These are phyloP conservation scores for Bombardia bombarda DNA, from an alignment of 495 filamentous ascomycete species.

Conservation along the genomic window DNA sequence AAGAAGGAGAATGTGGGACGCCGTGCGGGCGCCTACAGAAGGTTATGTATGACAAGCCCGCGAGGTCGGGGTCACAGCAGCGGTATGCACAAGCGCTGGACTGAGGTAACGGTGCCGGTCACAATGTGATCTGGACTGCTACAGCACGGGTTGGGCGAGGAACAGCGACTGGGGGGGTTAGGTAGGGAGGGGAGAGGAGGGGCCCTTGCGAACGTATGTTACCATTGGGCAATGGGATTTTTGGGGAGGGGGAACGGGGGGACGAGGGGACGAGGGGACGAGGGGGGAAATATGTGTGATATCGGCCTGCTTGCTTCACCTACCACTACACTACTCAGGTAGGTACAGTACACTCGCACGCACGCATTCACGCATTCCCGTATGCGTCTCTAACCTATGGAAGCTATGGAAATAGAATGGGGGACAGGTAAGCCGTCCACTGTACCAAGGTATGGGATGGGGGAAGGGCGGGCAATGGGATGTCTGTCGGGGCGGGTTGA, in stretches of 20 bases:
- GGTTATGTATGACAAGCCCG: constrained; percentile 33
- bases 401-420: neutral
- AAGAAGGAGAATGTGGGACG: constrained; percentile 25
- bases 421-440: too few relatives aligned
- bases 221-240: constrained; percentile 1
- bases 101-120: neutral
- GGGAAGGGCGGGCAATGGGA: too few relatives aligned
- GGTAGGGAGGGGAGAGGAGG: neutral
- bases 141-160: neutral
- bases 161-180: neutral
- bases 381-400: neutral
- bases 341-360: too few relatives aligned
- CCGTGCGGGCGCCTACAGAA: constrained; percentile 30
- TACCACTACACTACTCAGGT: too few relatives aligned
- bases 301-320: constrained; percentile 1
- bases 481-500: too few relatives aligned
- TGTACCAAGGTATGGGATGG: too few relatives aligned
- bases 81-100: neutral
- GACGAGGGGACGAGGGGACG: neutral
- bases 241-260: constrained; percentile 4
- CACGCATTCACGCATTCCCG: too few relatives aligned
- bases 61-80: constrained; percentile 10
- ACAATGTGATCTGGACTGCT: constrained; percentile 13
- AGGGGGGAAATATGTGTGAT: constrained; percentile 11
- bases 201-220: neutral